Evolutionary conservation across 306 rosid species (phyloP), one percentile per base, ranked within the genome.

Genomic region (Malus asiatica): DNA sequence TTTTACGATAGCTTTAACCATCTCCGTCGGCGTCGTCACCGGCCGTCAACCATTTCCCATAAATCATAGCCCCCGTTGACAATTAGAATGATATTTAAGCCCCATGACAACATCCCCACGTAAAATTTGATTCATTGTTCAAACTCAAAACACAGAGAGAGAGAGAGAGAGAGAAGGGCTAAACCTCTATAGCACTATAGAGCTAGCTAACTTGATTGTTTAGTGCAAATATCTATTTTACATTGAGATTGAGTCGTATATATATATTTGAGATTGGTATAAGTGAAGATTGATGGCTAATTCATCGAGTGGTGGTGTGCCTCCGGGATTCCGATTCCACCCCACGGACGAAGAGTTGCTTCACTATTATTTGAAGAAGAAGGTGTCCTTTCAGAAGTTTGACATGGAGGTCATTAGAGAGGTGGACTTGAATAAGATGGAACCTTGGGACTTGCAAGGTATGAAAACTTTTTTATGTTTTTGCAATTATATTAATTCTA

Each of bases 371-470:
- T 80, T 95, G 89, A 92, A 88, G 91, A 95, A 90, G 92, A 95
- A 95, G 78, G 75, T 92, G 12, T 83, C 96, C 9, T 90, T 90
- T 76, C 96, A 95, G 52, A 95, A 95, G 85, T 89, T 95, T 75
- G 97, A 95, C 72, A 92, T 95, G 97, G 98, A 92, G 69, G 98
- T 95, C 68, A 86, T 95, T 38, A 73, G 97, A 79, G 98, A 95
- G 86, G 97, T 95, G 29, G 98, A 95, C 85, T 86, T 95, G 92
- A 95, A 95, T 86, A 92, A 90, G 93, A 86, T 92, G 86, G 98
- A 95, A 68, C 98, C 98, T 52, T 95, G 98, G 98, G 97, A 95
- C 48, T 83, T 95, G 85, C 98, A 95, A 92, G 98, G 98, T 93
- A 82, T 23, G 3, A 18, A 1, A 30, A 3, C 9, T 16, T 27